These are phyloP conservation scores for Mucor lusitanicus DNA, from an alignment of 371 early-diverging fungal species.

Conservation along the genomic window DNA sequence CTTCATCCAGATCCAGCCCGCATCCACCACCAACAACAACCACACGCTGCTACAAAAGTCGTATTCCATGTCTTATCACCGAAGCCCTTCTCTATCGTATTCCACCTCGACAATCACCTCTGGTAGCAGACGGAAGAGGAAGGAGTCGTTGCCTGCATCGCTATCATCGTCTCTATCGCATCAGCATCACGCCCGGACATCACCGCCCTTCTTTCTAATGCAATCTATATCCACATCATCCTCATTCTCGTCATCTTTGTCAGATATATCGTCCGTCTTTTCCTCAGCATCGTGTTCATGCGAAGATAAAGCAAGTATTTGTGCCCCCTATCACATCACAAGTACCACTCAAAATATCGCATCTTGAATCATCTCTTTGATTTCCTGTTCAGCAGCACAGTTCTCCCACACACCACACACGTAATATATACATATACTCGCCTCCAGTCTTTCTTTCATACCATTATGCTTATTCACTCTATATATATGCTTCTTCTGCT, in stretches of 20 bases:
- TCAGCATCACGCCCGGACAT: neutral
- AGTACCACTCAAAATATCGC: neutral
- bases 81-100: conserved; percentile 26
- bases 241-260: conserved; percentile 25
- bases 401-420: neutral
- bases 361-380: neutral
- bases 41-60: neutral
- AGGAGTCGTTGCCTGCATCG: neutral
- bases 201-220: conserved; percentile 11
- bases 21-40: neutral
- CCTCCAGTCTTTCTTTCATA: neutral
- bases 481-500: neutral
- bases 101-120: conserved; percentile 2
- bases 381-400: neutral
- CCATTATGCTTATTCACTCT: neutral
- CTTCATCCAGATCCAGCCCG: neutral
- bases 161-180: conserved; percentile 3
- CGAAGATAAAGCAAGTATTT: conserved; percentile 25
- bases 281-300: conserved; percentile 25
- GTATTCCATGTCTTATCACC: conserved; percentile 22
- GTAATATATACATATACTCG: neutral
- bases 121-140: neutral
- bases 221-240: conserved; percentile 21
- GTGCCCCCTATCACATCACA: neutral
- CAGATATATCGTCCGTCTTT: conserved; percentile 12